Evolutionary conservation across 768 basidiomycete genomes (phyloP).

Genomic region (Boletus insuetus): DNA sequence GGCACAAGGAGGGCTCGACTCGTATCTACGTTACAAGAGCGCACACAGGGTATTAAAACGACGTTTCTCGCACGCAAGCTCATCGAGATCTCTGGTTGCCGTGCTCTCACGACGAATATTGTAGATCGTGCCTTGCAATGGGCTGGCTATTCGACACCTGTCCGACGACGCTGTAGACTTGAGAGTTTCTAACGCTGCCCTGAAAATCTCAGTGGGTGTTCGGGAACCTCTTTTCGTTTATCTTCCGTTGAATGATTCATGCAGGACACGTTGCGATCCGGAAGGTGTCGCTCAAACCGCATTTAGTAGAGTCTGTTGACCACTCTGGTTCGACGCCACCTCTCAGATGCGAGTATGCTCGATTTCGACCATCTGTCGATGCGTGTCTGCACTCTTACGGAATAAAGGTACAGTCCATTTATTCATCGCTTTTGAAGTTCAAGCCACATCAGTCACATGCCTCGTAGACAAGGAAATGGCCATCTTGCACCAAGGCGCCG

Average conservation of each 20-base stretch:
- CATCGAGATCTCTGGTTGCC: conserved; percentile 20
- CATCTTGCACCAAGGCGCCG: conserved; percentile 23
- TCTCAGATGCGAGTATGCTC: conserved; percentile 42
- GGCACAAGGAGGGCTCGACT: conserved; percentile 19
- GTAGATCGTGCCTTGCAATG: conserved; percentile 51
- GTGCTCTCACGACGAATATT: conserved; percentile 29
- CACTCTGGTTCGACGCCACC: conserved; percentile 57
- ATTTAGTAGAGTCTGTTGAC: conserved; percentile 71
- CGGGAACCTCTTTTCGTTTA: neutral
- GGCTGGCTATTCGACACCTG: conserved; percentile 49
- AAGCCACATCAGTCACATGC: neutral
- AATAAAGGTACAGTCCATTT: conserved; percentile 8
- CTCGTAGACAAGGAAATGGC: conserved; percentile 18
- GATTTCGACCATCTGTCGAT: conserved; percentile 46
- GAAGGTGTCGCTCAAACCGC: conserved; percentile 38
- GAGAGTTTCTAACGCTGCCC: conserved; percentile 15
- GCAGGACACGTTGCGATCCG: conserved; percentile 12
- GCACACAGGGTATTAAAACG: conserved; percentile 27
- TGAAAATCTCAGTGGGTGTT: conserved; percentile 41
- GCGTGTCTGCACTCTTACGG: conserved; percentile 33
- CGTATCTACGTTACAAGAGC: conserved; percentile 24
- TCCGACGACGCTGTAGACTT: conserved; percentile 32
- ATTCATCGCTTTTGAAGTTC: neutral
- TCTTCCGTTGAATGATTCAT: neutral
- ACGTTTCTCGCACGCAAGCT: conserved; percentile 34